A percentile compares a stretch with the other conserved stretches of the same genome.
phyloP scores from a whole-genome alignment of 2,329 filamentous ascomycete species.

The Penicillium brevicompactum region DNA sequence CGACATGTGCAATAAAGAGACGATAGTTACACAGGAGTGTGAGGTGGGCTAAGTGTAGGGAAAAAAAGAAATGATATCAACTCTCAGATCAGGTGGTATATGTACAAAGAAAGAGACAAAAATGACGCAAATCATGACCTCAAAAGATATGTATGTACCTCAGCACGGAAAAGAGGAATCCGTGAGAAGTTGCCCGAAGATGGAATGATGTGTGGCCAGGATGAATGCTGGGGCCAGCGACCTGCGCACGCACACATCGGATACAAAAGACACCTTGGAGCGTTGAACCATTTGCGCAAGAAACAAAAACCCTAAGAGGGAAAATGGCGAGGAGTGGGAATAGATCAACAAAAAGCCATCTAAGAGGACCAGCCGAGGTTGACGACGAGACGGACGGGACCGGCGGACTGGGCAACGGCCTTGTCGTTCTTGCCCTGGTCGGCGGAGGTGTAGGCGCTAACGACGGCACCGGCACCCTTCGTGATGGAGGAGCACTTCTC shows the following conservation, averaged over 20 bases:
- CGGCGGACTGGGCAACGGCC: conserved; percentile 29
- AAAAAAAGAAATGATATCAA: conserved; percentile 20
- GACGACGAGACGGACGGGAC: conserved; percentile 35
- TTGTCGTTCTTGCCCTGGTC: conserved; percentile 32
- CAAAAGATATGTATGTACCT: conserved; percentile 20
- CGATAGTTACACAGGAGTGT: not conserved
- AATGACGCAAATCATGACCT: conserved; percentile 16
- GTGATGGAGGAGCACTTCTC: conserved; percentile 36
- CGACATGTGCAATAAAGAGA: not conserved
- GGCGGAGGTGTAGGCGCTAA: conserved; percentile 37
- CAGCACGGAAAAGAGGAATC: conserved; percentile 3
- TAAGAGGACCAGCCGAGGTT: conserved; percentile 32
- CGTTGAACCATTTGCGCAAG: conserved; percentile 20
- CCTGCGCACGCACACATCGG: conserved; percentile 13
- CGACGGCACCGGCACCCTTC: conserved; percentile 20
- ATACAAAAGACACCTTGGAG: conserved; percentile 9
- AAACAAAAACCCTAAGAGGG: conserved; percentile 14
- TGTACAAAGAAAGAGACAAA: conserved; percentile 27
- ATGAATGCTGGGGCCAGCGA: conserved; percentile 3
- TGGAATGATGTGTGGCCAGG: conserved; percentile 9
- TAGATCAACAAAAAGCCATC: conserved; percentile 5
- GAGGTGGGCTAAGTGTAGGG: not conserved
- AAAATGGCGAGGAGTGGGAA: conserved; percentile 9
- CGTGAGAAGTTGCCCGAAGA: conserved; percentile 9
- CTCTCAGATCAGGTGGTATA: conserved; percentile 25